Evolutionary conservation across 345 rosid genomes (phyloP), one percentile per base, ranked within the genome.

Genomic region (Eucalyptus marginata): DNA sequence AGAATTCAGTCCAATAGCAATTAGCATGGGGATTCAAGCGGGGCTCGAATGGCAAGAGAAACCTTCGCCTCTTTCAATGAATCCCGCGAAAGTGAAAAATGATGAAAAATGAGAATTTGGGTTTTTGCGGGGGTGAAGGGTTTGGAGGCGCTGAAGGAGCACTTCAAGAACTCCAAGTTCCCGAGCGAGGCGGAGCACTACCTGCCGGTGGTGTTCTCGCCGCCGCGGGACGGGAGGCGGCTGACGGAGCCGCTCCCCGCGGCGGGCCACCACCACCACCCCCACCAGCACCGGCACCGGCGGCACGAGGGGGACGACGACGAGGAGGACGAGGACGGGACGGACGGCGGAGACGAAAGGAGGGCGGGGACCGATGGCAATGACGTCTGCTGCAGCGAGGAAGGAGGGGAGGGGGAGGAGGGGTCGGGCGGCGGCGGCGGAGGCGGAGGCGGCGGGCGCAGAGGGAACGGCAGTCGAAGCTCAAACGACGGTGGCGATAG

Each of bases 171-270:
- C 95, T 93, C 95, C 12, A 97, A 92, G 93, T 93, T 96, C 88
- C 96, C 97, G n/a, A 90, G 94, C 90, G 96, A 96, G 86, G 90
- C 89, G 93, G 96, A 93, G 81, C 93, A 93, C 86, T 96, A 94
- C 90, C 91, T 95, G 87, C 99, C 99, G 62, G 99, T 96, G 62
- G 92, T 95, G 4, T 98, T 97, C 90, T 89, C 96, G 10, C 99
- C 98, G 15, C 98, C 99, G 79, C 93, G 99, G 64, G 97, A 98
- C 76, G 99, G 99, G 40, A 88, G 87, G 89, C 91, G 88, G 44
- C 88, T 93, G 87, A 89, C 95, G 44, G 95, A 96, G 81, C 97
- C 99, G 3, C 91, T 86, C 6, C 89, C 95, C 25, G 64, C 95
- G 3, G 95, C 90, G 87, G 93, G 94, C 52, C 91, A 86, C 24